These are phyloP conservation scores for Omphalea diandra DNA, from an alignment of 441 rosid species.

Conservation along the genomic window DNA sequence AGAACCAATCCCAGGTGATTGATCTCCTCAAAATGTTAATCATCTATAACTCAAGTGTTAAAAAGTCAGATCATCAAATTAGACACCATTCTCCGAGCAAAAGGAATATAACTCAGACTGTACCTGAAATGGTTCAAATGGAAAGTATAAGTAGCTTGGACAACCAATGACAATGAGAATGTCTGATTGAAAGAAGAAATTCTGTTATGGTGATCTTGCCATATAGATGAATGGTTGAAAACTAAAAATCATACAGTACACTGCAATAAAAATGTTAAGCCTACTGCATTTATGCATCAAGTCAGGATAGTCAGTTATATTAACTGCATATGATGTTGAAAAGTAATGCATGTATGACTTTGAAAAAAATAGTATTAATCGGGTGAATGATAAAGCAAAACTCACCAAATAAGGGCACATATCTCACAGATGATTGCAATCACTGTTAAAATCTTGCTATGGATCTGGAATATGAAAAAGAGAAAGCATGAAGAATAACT, in stretches of 20 bases:
- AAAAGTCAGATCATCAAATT: conserved; percentile 64
- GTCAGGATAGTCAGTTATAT: neutral
- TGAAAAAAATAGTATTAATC: neutral
- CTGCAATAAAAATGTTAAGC: neutral
- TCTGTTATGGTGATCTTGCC: neutral
- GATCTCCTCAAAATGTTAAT: conserved; percentile 9
- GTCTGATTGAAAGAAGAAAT: neutral
- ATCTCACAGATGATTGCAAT: conserved; percentile 77
- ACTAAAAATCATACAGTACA: neutral
- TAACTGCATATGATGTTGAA: neutral
- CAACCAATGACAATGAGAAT: conserved; percentile 5
- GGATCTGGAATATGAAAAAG: conserved; percentile 54
- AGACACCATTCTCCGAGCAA: conserved; percentile 85
- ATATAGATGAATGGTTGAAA: neutral
- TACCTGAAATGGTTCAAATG: conserved; percentile 63
- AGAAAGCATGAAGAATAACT: neutral
- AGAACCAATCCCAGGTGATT: conserved; percentile 1
- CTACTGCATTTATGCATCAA: neutral
- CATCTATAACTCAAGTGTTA: conserved; percentile 75
- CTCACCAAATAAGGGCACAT: conserved; percentile 87
- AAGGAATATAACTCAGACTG: conserved; percentile 85
- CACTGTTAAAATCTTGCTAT: conserved; percentile 69
- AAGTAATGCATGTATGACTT: neutral
- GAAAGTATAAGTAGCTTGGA: neutral
- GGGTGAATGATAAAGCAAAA: conserved; percentile 14